Base-by-base conservation (phyloP, 2,329 filamentous ascomycete species). In the Fusarium nanum region DNA sequence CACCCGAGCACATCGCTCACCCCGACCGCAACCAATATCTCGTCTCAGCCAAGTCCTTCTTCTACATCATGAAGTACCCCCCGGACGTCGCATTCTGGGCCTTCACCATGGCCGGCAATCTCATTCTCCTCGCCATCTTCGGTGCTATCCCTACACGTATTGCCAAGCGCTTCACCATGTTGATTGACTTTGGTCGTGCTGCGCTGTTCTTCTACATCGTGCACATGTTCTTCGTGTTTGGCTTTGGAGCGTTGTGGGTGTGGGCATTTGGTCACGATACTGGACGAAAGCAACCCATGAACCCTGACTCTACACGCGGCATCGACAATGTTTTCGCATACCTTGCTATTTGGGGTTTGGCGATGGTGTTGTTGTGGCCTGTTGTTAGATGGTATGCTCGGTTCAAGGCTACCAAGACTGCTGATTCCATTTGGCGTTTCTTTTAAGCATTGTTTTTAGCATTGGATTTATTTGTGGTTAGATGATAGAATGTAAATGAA, bases 51-150 rank as follows among this genome's bases (percentile, higher is more conserved):
- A 71, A 74, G 27, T 79, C 83, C 8, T 85, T 85, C 75, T 83
- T 85, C 73, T 85, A 84, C 76, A 69, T 84, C 45, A 73, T 80
- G 67, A 84, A 84, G 71, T 84, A 84, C 49, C 83, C 83, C 0
- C 83, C 83, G 7, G 83, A 85, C 64, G 76, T 84, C 6, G 82
- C 82, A 6, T 84, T 83, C 63, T 83, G 81, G 77, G 75, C 81
- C 6, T 81, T 79, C 37, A 81, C 81, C 13, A 75, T 84, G 47
- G 78, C 79, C 0, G 78, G 67, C 7, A 84, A 81, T 63, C 71
- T 84, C 1, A 64, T 82, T 5, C 73, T 84, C 0, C 77, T 85
- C 0, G 80, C 79, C 2, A 20, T 77, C 2, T 81, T 85, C 8
- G 74, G 74, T 2, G 68, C 73, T 0, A 49, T 83, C 1, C 82